Base-by-base conservation (phyloP, 129 eudicot species). In the Heracleum sosnowskyi region DNA sequence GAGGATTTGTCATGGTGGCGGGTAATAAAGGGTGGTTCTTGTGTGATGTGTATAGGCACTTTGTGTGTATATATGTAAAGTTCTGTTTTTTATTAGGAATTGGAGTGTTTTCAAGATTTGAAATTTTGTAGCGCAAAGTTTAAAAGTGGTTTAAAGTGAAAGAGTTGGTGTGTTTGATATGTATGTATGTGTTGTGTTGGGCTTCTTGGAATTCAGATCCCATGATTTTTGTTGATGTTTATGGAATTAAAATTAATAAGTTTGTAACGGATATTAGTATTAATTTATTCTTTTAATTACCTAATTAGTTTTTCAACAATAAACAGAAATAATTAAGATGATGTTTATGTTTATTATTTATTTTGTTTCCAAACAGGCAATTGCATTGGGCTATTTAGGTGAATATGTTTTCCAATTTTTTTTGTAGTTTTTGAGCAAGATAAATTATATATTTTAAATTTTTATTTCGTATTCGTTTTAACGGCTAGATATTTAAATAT, bases 1-100 rank as follows among this genome's bases (percentile, higher is more conserved):
- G 68, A 35, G 78, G 78, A 75, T 75, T 35, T 34, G 68, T 16
- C 80, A 77, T 77, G 80, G 80, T 40, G 80, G 80, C 73, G 73
- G 80, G 80, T 41, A 77, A 77, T 11, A 57, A 24, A 34, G 68
- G 68, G 24, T 4, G 0, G 76, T 31, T n/a, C 18, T 51, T 34
- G 42, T 37, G 47, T 44, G 31, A 13, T 36, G 4, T 11, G 40
- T 76, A 4, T 46, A 46, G 11, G 29, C 17, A 24, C 5, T 26
- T 42, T 15, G 76, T 28, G 75, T 39, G 29, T 36, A 0, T 71
- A 10, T 39, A 10, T 36, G 15, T 70, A 34, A 68, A 68, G 39
- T 36, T 20, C 7, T 46, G 22, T 35, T 35, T 34, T 22, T 18
- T 18, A 33, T 69, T 34, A 15, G 72, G 72, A 66, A 17, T 69